Evolutionary conservation across 164 flowering plant genomes (phyloP).

Genomic region (Saururus chinensis): DNA sequence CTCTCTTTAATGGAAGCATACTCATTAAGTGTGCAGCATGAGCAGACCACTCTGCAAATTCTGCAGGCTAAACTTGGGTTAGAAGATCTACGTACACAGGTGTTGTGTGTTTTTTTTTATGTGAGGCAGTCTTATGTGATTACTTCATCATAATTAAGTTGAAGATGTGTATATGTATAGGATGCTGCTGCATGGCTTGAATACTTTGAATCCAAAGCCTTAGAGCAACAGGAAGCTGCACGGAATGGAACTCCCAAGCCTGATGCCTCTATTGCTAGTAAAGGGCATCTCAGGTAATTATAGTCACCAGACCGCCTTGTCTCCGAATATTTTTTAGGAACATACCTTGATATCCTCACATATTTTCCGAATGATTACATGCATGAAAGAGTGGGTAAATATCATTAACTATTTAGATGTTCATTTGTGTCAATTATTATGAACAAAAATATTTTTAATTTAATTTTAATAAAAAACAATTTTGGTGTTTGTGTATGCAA

Average conservation of each 20-base stretch:
- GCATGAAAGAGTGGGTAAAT: too few species aligned
- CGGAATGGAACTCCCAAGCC: conserved; percentile 95
- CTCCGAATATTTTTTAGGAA: too few species aligned
- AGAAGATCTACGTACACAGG: conserved; percentile 95
- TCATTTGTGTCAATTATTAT: too few species aligned
- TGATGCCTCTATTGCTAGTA: conserved; percentile 93
- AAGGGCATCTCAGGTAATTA: conserved; percentile 85
- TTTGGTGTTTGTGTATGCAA: too few species aligned
- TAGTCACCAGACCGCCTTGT: neutral
- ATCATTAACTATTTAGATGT: too few species aligned
- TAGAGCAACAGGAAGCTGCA: conserved; percentile 99
- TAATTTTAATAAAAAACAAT: too few species aligned
- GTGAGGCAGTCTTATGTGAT: neutral
- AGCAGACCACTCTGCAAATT: conserved; percentile 86
- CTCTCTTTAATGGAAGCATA: conserved; percentile 95
- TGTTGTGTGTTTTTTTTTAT: conserved; percentile 2
- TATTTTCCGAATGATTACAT: too few species aligned
- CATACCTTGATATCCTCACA: too few species aligned
- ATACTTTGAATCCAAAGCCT: conserved; percentile 84
- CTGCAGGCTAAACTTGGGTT: conserved; percentile 82
- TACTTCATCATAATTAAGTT: too few species aligned
- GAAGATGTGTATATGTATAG: conserved; percentile 15
- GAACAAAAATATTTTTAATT: too few species aligned
- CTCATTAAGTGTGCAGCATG: conserved; percentile 92
- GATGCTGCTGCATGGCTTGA: conserved; percentile 99